Evolutionary conservation across 352 stramenopile genomes (phyloP).

Genomic region (Phytophthora rubi): DNA sequence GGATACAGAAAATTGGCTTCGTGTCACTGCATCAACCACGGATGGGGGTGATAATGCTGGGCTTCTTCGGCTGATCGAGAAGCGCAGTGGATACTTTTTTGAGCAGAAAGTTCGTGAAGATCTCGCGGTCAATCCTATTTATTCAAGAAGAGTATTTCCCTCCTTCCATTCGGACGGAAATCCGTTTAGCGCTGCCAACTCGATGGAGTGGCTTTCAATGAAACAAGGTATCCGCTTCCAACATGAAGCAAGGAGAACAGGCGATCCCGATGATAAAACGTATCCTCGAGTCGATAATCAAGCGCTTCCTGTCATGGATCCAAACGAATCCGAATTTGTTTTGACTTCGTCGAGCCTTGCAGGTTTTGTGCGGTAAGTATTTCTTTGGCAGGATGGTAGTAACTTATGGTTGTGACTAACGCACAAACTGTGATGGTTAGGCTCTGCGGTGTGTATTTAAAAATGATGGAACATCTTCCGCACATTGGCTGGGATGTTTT

Average conservation of each 20-base stretch:
- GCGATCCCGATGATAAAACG: conserved; percentile 14
- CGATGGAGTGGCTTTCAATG: conserved; percentile 60
- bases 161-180: conserved; percentile 68
- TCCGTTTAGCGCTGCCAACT: conserved; percentile 63
- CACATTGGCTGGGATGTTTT: conserved; percentile 77
- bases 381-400: neutral
- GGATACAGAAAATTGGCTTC: conserved; percentile 87
- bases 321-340: conserved; percentile 66
- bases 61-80: conserved; percentile 76
- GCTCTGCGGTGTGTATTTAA: conserved; percentile 84
- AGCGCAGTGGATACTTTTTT: conserved; percentile 78
- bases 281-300: conserved; percentile 26
- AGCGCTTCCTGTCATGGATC: conserved; percentile 34
- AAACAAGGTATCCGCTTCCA: conserved; percentile 66
- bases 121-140: conserved; percentile 60
- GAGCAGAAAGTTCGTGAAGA: conserved; percentile 52
- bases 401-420: conserved; percentile 1
- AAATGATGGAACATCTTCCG: conserved; percentile 88
- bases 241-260: conserved; percentile 28
- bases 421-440: conserved; percentile 31
- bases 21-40: conserved; percentile 58
- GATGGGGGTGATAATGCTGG: conserved; percentile 52
- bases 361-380: conserved; percentile 69
- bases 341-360: conserved; percentile 76
- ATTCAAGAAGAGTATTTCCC: conserved; percentile 71